Base-by-base conservation (phyloP, 352 stramenopile species). In the Lagenidium giganteum region DNA sequence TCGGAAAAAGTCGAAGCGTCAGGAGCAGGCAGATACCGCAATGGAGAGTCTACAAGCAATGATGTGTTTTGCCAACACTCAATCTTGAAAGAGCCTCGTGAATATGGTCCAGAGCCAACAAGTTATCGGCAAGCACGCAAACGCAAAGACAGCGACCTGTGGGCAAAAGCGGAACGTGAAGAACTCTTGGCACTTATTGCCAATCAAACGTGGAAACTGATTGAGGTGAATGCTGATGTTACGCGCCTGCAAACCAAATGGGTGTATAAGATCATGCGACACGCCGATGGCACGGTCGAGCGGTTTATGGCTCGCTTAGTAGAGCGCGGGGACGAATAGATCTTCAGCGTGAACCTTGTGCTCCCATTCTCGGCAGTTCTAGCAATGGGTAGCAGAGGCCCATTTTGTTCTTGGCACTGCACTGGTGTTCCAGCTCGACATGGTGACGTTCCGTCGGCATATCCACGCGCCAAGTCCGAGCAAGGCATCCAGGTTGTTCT, bases 361-460 rank as follows among this genome's bases (percentile, higher is more conserved):
- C 8, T 64, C 0, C 54, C 45, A 3, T 70, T 61, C 31, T 29
- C 39, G 1, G 61, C 49, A 18, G 61, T 71, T 1, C 47, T 71
- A 13, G 61, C 64, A 12, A 46, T 67, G 16, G 39, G 35, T 0
- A 62, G 29, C 17, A 37, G 1, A 67, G 62, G 27, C 21, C 54
- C 3, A 37, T 71, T 12, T 21, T 64, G 0, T 48, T 29, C 3
- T 8, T 61, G 8, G 44, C 34, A 7, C 34, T 9, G 9, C 13
- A 54, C 14, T 72, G 1, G 35, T 3, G 57, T 72, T 0, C 57
- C 45, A 0, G 53, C 55, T 0, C 28, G 27, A 4, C 64, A 69
- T 23, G 43, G 56, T 7, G 64, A 71, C 14, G 41, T 69, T 1
- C 56, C 61, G 18, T 65, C 53, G 16, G 61, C 57, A 3, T 76